Base-by-base conservation (phyloP, 306 rosid genomes). In the Rosa rugosa region DNA sequence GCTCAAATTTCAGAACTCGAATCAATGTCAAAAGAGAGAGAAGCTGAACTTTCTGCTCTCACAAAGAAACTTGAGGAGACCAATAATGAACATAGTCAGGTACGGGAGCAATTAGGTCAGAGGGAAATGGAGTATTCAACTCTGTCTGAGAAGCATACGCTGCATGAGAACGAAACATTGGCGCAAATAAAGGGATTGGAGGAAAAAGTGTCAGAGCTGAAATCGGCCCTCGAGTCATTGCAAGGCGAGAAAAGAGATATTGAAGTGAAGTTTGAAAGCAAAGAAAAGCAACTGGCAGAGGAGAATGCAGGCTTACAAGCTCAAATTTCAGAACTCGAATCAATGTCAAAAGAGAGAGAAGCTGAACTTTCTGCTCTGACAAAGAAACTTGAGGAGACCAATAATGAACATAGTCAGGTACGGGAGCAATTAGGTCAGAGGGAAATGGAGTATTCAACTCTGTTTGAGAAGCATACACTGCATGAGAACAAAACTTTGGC, bases 81-180 rank as follows among this genome's bases (percentile, higher is more conserved):
- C 69, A 42, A 1, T 5, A 59, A 9, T 72, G 90, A 88, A 66
- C 83, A 60, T 40, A 71, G 60, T 77, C 85, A 81, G 77, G 72
- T 87, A 73, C 77, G 80, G 80, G 91, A 88, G 82, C 79, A 85
- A 71, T 71, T 74, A 79, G 87, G 79, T 71, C 88, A 79, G 79
- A 91, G 77, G 83, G 89, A 87, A 60, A 77, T 71, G 57, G 94
- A 90, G 75, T 47, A 86, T 82, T 85, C 88, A 25, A 60, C 72
- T 83, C 87, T 90, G 75, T 82, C 80, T 53, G 88, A 88, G 86
- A 81, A 3, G 81, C 95, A 86, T 42, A 90, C 83, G 80, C 86
- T 72, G 66, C 76, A 82, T 76, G 79, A 76, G 80, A 87, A 69
- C 31, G 89, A 85, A 45, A 83, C 90, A 25, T 81, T 72, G n/a